Evolutionary conservation across 2,329 filamentous ascomycete species (phyloP).

Genomic region (Calonectria naviculata): DNA sequence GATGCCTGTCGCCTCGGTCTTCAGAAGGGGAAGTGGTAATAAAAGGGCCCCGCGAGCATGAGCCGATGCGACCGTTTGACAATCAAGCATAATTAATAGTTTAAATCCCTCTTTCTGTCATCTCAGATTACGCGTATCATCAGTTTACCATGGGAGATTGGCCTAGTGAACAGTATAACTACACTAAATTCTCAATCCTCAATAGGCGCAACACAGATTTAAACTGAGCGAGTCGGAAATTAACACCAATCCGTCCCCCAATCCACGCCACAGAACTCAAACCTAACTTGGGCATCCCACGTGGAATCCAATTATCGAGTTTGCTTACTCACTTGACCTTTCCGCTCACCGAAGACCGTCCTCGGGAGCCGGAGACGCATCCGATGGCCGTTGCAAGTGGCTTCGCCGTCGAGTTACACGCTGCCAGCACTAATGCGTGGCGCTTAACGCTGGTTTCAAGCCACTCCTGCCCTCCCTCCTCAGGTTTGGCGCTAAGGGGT

Average conservation of each 20-base stretch:
- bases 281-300: background rate
- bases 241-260: background rate
- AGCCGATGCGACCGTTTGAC: background rate
- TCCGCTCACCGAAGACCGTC: background rate
- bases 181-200: too few species aligned
- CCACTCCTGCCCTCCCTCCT: too few species aligned
- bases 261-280: background rate
- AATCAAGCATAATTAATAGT: constrained; percentile 9
- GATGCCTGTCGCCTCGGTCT: constrained; percentile 14
- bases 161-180: too few species aligned
- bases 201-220: background rate
- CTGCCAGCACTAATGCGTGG: background rate
- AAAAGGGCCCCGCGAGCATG: background rate
- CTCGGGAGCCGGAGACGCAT: background rate
- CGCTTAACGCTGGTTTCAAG: background rate
- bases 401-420: background rate
- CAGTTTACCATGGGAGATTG: too few species aligned
- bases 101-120: background rate
- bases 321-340: background rate
- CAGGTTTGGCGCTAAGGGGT: too few species aligned
- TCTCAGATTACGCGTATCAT: too few species aligned
- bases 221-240: background rate
- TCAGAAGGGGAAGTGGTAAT: constrained; percentile 7
- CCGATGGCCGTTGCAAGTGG: background rate
- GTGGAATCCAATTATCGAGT: background rate